Conservation (phyloP, 176 grass and related monocot genomes). For the Bromus sterilis region DNA sequence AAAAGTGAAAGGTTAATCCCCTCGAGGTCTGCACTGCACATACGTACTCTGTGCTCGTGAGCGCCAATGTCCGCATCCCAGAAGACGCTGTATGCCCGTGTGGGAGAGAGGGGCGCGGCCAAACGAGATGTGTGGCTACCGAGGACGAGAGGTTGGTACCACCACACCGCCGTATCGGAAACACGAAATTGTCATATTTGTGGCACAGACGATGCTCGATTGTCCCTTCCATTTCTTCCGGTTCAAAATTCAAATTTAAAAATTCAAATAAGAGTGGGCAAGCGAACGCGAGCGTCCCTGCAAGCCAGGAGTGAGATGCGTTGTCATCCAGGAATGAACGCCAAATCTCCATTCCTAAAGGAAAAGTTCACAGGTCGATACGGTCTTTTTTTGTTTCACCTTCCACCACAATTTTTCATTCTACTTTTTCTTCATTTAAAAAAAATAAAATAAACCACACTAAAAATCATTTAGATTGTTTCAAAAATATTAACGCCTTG, state of each 20-base stretch:
- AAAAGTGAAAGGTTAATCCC: slow-evolving; percentile 8
- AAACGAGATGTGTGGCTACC: neutral
- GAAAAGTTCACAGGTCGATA: no score
- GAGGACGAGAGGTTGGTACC: neutral
- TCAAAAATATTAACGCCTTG: no score
- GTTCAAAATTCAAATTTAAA: neutral
- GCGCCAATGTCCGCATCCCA: neutral
- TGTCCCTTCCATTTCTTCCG: neutral
- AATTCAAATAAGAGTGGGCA: no score
- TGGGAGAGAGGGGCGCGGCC: no score
- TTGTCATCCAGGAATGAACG: no score
- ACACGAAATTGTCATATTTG: neutral
- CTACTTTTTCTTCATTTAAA: no score
- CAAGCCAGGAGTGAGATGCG: no score
- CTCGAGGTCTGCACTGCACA: neutral
- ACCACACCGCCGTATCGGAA: neutral
- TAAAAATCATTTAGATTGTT: no score
- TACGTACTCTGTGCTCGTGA: neutral
- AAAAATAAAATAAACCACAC: no score
- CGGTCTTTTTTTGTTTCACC: no score
- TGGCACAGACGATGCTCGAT: neutral
- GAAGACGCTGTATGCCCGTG: slow-evolving; percentile 7
- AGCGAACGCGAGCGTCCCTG: neutral
- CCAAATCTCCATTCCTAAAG: no score
- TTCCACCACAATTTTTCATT: no score